Percentiles rank a stretch among this genome's conserved stretches.
Conservation (phyloP, 2,329 filamentous ascomycete genomes). For the Gnomoniopsis smithogilvyi region DNA sequence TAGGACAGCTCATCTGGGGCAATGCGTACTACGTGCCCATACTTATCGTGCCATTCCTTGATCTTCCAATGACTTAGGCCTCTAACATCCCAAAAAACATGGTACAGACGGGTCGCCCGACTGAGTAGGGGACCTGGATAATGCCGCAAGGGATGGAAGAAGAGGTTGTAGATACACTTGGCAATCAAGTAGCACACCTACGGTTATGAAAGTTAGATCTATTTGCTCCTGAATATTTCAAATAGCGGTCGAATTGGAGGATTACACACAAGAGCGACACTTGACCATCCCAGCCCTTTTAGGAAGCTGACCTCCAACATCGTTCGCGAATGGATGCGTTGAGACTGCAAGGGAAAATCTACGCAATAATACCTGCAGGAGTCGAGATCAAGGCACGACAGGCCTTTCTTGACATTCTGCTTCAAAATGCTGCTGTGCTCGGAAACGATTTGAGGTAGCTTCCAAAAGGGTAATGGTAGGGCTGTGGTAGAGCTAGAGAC, state of each 20-base stretch:
- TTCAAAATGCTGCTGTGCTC: background rate
- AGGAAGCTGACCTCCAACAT: background rate
- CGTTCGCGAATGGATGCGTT: background rate
- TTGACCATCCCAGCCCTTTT: background rate
- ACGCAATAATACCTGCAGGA: no score
- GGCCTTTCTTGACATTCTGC: background rate
- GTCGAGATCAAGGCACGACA: background rate
- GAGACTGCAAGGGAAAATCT: background rate
- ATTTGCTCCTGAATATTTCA: background rate
- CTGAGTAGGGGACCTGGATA: conserved; percentile 20
- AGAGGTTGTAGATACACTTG: conserved; percentile 16
- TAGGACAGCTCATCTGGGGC: conserved; percentile 12
- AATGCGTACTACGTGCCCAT: conserved; percentile 9
- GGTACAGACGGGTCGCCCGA: conserved; percentile 15
- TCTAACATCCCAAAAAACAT: conserved; percentile 8
- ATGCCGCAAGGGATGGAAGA: conserved; percentile 20
- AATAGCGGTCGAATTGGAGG: background rate
- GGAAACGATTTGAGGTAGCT: background rate
- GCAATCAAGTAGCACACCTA: background rate
- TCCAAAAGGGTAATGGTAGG: background rate
- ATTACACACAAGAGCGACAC: background rate
- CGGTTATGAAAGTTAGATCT: background rate
- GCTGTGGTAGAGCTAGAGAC: background rate
- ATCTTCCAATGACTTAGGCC: conserved; percentile 12
- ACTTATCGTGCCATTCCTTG: conserved; percentile 11